Conservation (phyloP, 495 filamentous ascomycete species). For the Bombardia bombarda region DNA sequence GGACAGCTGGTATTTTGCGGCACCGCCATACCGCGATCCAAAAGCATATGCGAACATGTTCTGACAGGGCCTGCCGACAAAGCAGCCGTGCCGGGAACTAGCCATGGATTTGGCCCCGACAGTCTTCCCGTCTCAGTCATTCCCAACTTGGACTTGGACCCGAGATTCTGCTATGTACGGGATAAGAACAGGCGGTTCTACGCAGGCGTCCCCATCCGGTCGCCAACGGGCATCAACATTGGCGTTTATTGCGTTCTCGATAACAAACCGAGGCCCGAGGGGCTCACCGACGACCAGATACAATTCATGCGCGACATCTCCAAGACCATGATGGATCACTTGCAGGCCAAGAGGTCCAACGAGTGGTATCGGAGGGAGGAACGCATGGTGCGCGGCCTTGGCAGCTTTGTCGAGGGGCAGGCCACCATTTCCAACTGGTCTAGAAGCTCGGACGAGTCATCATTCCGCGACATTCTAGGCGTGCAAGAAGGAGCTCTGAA, state of each 20-base stretch:
- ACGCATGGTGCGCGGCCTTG: constrained; percentile 53
- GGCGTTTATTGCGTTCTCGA: constrained; percentile 65
- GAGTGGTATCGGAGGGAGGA: constrained; percentile 50
- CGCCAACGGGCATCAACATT: constrained; percentile 59
- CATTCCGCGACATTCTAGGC: constrained; percentile 3
- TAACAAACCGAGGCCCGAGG: constrained; percentile 37
- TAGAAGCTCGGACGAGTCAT: not conserved
- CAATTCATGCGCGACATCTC: constrained; percentile 43
- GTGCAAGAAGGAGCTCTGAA: constrained; percentile 8
- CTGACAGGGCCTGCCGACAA: constrained; percentile 19
- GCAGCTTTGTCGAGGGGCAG: constrained; percentile 54
- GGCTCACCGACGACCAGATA: constrained; percentile 27
- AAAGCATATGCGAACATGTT: constrained; percentile 43
- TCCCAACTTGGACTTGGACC: constrained; percentile 42
- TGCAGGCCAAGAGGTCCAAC: constrained; percentile 50
- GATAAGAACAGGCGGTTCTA: constrained; percentile 49
- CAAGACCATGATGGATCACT: constrained; percentile 52
- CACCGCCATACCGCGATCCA: constrained; percentile 31
- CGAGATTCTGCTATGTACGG: constrained; percentile 36
- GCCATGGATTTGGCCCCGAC: constrained; percentile 15
- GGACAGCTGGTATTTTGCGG: constrained; percentile 28
- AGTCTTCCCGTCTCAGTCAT: constrained; percentile 36
- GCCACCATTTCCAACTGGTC: constrained; percentile 11
- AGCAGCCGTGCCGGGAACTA: constrained; percentile 3
- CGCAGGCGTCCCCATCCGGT: constrained; percentile 58